phyloP scores from a whole-genome alignment of 2,329 filamentous ascomycete species.

The Fusarium circinatum region DNA sequence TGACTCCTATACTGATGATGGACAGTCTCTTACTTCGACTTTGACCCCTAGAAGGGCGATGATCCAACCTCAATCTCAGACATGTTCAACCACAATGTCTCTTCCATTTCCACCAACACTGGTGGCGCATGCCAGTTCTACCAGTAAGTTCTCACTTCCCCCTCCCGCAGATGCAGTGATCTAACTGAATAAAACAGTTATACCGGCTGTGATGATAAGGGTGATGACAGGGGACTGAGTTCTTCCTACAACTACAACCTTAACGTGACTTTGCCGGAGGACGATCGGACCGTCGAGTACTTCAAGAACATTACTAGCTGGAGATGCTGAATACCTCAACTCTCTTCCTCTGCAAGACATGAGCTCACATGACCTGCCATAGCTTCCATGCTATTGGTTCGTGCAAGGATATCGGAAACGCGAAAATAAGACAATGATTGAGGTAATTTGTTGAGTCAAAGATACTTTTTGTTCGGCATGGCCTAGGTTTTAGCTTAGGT shows the following conservation, averaged over 20 bases:
- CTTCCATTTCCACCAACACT: not conserved
- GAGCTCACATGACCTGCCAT: not conserved
- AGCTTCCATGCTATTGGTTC: too few species aligned
- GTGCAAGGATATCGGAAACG: not conserved
- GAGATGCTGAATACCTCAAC: not conserved
- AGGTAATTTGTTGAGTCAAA: not conserved
- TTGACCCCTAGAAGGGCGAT: not conserved
- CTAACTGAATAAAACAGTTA: not conserved
- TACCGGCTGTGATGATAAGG: not conserved
- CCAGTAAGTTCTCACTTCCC: not conserved
- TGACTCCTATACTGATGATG: not conserved
- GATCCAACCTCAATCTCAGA: not conserved
- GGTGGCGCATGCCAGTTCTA: slow-evolving; percentile 1
- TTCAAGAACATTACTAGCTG: not conserved
- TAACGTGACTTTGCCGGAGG: not conserved
- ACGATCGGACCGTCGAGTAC: not conserved
- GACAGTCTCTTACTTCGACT: not conserved
- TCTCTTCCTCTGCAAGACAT: not conserved
- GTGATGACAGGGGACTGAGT: accelerated
- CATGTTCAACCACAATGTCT: not conserved
- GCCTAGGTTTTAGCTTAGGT: too few species aligned
- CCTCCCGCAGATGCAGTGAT: not conserved
- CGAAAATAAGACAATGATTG: not conserved
- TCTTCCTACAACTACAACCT: not conserved
- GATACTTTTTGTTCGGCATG: not conserved